These are phyloP conservation scores for Candolleomyces efflorescens DNA, from an alignment of 768 basidiomycete species.

Conservation along the genomic window DNA sequence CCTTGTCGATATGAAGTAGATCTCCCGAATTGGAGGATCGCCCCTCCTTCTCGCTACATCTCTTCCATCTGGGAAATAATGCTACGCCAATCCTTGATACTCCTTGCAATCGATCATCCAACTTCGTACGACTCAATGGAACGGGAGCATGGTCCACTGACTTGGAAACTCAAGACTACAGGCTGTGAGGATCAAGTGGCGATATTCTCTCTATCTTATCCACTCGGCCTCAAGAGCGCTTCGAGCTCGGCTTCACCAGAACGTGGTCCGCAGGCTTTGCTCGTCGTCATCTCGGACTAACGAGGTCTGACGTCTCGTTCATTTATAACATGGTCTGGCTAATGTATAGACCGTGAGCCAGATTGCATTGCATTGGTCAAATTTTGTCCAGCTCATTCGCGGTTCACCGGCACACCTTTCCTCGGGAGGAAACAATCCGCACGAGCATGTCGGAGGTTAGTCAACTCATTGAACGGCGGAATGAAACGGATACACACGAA, in stretches of 20 bases:
- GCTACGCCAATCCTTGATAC: not conserved
- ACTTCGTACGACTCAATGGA: not conserved
- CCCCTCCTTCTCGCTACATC: not conserved
- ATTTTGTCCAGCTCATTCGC: too few species aligned
- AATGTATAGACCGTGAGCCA: too few species aligned
- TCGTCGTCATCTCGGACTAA: too few species aligned
- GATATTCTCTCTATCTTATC: not conserved
- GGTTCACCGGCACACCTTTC: too few species aligned
- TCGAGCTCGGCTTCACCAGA: not conserved
- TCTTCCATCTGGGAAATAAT: not conserved
- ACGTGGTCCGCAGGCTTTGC: too few species aligned
- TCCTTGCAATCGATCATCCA: not conserved
- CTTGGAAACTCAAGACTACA: not conserved
- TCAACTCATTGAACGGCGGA: not conserved
- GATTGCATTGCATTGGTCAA: too few species aligned
- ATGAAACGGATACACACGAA: not conserved
- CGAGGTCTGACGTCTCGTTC: too few species aligned
- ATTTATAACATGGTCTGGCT: too few species aligned
- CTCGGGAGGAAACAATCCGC: not conserved
- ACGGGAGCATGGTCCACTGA: not conserved
- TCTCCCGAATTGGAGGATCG: too few species aligned
- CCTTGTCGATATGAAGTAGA: too few species aligned
- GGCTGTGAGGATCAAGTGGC: not conserved
- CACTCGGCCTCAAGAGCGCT: not conserved
- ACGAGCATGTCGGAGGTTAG: not conserved